Evolutionary conservation across 2,329 filamentous ascomycete genomes (phyloP), one percentile per base, ranked within the genome.

Genomic region (Sarocladium kiliense): DNA sequence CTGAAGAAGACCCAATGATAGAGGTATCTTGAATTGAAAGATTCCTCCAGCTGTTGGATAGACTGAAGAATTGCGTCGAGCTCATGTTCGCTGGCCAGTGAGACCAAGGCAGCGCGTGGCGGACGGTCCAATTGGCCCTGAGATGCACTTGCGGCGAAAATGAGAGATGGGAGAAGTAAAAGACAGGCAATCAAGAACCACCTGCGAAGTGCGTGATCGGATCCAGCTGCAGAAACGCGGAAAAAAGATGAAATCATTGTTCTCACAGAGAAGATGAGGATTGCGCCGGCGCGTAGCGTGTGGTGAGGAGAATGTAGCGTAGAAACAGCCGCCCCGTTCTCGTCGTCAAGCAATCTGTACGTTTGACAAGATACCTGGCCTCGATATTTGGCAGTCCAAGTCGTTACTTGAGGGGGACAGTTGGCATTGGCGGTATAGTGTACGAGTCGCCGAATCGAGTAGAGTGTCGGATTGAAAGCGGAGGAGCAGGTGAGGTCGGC

Each of bases 1-100:
- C 92, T 94, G 78, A 94, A 90, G 73, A 95, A 93, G 41, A 89
- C 86, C 87, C 90, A 95, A 44, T 91, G 88, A 65, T 95, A 95
- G 64, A 88, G 87, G 75, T 91, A 88, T 60, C 89, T 90, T 65
- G 76, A 74, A 66, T 95, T 95, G 86, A 89, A 95, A 1, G 64
- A 64, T 3, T 66, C 60, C 56, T 74, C 70, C 2, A 73, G 59
- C 64, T 95, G 87, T 27, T 71, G 71, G 76, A 95, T 67, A 18
- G 68, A 68, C 21, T 61, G 65, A 42, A 71, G 59, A 25, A 70
- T 59, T 32, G 61, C 62, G 12, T 61, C 54, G 21, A 71, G 61
- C 47, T 71, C 69, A 26, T 61, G 27, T 45, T 71, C 66, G 44
- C 66, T 54, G 19, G 64, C 63, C 10, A 71, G 57, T 11, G 67